Evolutionary conservation across 306 rosid genomes (phyloP), one percentile per base, ranked within the genome.

Genomic region (Casuarina cunninghamiana): DNA sequence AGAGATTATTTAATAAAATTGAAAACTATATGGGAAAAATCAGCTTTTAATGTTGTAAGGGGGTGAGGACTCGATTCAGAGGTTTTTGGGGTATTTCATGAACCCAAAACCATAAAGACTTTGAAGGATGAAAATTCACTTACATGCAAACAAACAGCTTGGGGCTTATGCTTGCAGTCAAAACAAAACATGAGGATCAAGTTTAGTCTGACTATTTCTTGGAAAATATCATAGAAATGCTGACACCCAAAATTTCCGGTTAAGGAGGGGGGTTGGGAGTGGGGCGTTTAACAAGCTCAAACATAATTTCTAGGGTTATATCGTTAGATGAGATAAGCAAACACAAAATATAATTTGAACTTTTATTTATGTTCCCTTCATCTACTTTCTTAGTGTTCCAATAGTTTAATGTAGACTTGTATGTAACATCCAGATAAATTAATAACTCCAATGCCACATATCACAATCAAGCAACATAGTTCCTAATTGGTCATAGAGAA

Each of bases 401-500:
- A 37, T 15, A 35, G 35, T 11, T 62, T 62, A 5, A 11, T 61
- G 68, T 11, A 35, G 43, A 61, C 32, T 21, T 21, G 10, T 26
- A 19, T 32, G 11, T 12, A 35, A 37, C 68, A 61, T 32, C 44
- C 41, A 61, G 26, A 58, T 38, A 58, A 32, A 35, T 61, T 35
- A 35, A 5, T n/a, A 61, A 35, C 39, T 6, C 16, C 63, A 35
- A n/a, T 21, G 38, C 62, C 45, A 39, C 78, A 51, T n/a, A 63
- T 21, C 66, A 38, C 45, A 21, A 44, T 39, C 38, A 72, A 72
- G n/a, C 12, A 63, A 46, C n/a, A 39, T 37, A 67, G 53, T 54
- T 77, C 54, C 49, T 19, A 67, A 41, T 77, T 68, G 41, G 43
- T 54, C 69, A 5, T 21, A 63, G 69, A 63, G 15, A 58, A 72